Conservation (phyloP, 768 basidiomycete species). For the Rhodotorula babjevae region DNA sequence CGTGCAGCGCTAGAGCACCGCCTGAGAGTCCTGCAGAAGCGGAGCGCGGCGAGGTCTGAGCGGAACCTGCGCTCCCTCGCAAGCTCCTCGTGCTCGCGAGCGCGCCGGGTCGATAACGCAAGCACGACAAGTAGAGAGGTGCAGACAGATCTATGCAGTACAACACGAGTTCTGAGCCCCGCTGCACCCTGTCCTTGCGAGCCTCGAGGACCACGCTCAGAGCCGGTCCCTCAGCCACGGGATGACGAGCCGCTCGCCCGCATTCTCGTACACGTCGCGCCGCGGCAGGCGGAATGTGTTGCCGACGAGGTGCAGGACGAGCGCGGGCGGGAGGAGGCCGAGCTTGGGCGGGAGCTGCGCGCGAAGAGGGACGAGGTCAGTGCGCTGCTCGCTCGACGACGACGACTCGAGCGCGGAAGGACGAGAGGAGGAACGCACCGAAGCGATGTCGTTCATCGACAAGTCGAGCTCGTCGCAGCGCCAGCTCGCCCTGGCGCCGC, state of each 20-base stretch:
- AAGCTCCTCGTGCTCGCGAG: too few species aligned
- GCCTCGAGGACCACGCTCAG: too few species aligned
- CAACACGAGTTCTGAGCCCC: too few species aligned
- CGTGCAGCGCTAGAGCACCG: too few species aligned
- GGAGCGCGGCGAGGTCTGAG: too few species aligned
- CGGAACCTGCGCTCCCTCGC: too few species aligned
- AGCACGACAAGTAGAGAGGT: too few species aligned
- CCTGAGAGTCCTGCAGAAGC: too few species aligned
- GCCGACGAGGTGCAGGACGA: slow-evolving; percentile 19
- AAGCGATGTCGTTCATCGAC: slow-evolving; percentile 13
- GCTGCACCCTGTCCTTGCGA: too few species aligned
- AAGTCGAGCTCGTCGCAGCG: slow-evolving; percentile 25
- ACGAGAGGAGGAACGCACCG: background rate
- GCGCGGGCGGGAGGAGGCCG: slow-evolving; percentile 12
- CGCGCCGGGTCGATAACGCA: too few species aligned
- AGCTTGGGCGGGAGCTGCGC: slow-evolving; percentile 21
- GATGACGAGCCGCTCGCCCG: slow-evolving; percentile 8
- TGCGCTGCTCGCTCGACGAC: too few species aligned
- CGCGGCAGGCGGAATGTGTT: slow-evolving; percentile 35
- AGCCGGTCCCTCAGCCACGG: slow-evolving; percentile 20
- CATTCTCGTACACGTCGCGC: slow-evolving; percentile 25
- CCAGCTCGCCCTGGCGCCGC: background rate
- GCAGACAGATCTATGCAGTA: too few species aligned
- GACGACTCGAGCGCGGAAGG: background rate
- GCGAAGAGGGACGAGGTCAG: background rate